These are phyloP conservation scores for Xylariaceae sp. DNA, from an alignment of 2,329 filamentous ascomycete species.

Conservation along the genomic window DNA sequence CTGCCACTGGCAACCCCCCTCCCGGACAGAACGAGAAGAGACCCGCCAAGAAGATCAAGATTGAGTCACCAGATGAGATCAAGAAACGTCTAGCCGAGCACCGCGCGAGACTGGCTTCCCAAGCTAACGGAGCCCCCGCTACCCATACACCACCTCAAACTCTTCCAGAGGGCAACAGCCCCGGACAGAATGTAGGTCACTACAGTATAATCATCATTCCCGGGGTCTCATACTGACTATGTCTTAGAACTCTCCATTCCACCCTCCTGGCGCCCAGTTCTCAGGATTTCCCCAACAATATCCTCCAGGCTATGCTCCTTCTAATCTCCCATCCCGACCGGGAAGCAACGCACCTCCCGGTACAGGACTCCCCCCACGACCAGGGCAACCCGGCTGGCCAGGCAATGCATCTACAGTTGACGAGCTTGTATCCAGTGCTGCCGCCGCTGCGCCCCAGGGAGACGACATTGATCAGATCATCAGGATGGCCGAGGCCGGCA, in stretches of 20 bases:
- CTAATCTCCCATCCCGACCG: slow-evolving; percentile 44
- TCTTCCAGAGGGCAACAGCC: slow-evolving; percentile 44
- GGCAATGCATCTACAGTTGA: slow-evolving; percentile 42
- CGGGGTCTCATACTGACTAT: not conserved
- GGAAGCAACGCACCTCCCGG: slow-evolving; percentile 38
- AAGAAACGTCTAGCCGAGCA: slow-evolving; percentile 77
- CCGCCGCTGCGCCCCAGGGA: slow-evolving; percentile 40
- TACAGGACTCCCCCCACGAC: slow-evolving; percentile 43
- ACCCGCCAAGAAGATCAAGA: slow-evolving; percentile 65
- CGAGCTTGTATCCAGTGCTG: slow-evolving; percentile 43
- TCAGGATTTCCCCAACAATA: slow-evolving; percentile 38
- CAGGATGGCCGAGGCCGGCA: slow-evolving; percentile 60
- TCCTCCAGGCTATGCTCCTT: slow-evolving; percentile 37
- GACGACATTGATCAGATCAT: slow-evolving; percentile 65
- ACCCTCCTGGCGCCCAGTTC: slow-evolving; percentile 38
- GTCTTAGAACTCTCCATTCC: slow-evolving; percentile 40
- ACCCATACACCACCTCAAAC: slow-evolving; percentile 45
- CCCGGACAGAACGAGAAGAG: slow-evolving; percentile 63
- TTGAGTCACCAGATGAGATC: slow-evolving; percentile 72
- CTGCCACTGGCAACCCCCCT: slow-evolving; percentile 77
- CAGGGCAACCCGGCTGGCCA: slow-evolving; percentile 33
- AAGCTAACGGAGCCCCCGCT: slow-evolving; percentile 52
- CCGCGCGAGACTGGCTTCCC: slow-evolving; percentile 63
- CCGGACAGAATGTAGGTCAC: slow-evolving; percentile 53
- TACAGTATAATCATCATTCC: slow-evolving; percentile 1